Percentiles rank a stretch among this genome's conserved stretches.
phyloP scores from a whole-genome alignment of 106 monocot species.

The Alisma plantagoaquatica region DNA sequence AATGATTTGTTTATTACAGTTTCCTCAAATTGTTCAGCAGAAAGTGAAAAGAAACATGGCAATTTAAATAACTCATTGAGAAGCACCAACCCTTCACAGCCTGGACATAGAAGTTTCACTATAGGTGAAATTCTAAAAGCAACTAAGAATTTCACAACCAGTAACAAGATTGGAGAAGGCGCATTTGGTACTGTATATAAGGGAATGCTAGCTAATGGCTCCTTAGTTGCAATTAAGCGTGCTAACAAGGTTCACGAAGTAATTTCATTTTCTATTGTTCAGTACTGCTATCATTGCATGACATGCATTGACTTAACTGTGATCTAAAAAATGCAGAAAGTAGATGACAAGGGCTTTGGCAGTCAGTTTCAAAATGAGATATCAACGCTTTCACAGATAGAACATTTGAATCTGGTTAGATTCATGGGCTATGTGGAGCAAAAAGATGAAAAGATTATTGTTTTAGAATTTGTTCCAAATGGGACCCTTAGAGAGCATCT shows the following conservation, averaged over 20 bases:
- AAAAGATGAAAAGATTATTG: slow-evolving; percentile 43
- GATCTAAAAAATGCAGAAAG: slow-evolving; percentile 15
- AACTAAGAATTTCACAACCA: slow-evolving; percentile 43
- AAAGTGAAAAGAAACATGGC: too few species aligned
- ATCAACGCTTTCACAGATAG: slow-evolving; percentile 33
- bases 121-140: slow-evolving; percentile 40
- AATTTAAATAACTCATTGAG: too few species aligned
- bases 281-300: background rate
- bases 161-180: slow-evolving; percentile 47
- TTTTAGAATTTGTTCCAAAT: slow-evolving; percentile 56
- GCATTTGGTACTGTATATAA: slow-evolving; percentile 61
- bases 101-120: slow-evolving; percentile 17
- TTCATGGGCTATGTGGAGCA: slow-evolving; percentile 42
- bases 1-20: too few species aligned
- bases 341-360: slow-evolving; percentile 11
- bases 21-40: too few species aligned
- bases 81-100: background rate
- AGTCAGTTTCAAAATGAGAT: slow-evolving; percentile 57
- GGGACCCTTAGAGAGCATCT: slow-evolving; percentile 68
- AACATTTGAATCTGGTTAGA: slow-evolving; percentile 55
- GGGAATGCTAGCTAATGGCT: slow-evolving; percentile 39
- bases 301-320: background rate
- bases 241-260: slow-evolving; percentile 38
- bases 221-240: slow-evolving; percentile 51
- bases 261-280: background rate